Base-by-base conservation (phyloP, 2,329 filamentous ascomycete species). In the Trichophyton simii region DNA sequence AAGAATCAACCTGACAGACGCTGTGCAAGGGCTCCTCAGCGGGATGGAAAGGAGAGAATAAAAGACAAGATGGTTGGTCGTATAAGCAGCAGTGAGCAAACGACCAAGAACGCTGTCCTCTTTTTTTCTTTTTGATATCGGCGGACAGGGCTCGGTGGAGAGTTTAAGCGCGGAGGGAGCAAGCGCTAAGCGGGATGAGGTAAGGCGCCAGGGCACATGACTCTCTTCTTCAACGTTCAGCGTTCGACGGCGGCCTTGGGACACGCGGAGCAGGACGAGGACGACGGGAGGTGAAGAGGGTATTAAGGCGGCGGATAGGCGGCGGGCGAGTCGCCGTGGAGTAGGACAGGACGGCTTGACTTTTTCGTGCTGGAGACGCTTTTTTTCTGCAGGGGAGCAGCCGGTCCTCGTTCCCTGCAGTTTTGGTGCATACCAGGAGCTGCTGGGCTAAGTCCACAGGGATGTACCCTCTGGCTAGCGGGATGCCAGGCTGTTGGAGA, bases 101-200 rank as follows among this genome's bases (percentile, higher is more conserved):
- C 15, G 52, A 55, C 52, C 31, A 55, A 36, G 18, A 44, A 44
- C 15, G 41, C 52, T 36, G 52, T 44, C 15, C 5, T 42, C n/a
- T 44, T 44, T 44, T 44, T 44, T 44, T 44, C 11, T 42, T 58
- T 58, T 58, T 58, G 55, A 58, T 58, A 58, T 36, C 20, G 22
- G 55, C 34, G 22, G 22, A 28, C 55, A 44, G 36, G 22, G 55
- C 34, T 44, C n/a, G 55, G 55, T 44, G 55, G 55, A 58, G 55
- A 58, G 55, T 58, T 58, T 58, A 58, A 44, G 55, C 41, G n/a
- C 41, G 36, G 55, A 13, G 55, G 55, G 36, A 25, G 48, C 31
- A 55, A 38, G 60, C 60, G 34, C 60, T 61, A 61, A 42, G 60
- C 60, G 48, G 54, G 54, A 61, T 61, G 20, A 15, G 46, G 60